Evolutionary conservation across 805 yeast species (phyloP).

Genomic region (Candida chauliodis): DNA sequence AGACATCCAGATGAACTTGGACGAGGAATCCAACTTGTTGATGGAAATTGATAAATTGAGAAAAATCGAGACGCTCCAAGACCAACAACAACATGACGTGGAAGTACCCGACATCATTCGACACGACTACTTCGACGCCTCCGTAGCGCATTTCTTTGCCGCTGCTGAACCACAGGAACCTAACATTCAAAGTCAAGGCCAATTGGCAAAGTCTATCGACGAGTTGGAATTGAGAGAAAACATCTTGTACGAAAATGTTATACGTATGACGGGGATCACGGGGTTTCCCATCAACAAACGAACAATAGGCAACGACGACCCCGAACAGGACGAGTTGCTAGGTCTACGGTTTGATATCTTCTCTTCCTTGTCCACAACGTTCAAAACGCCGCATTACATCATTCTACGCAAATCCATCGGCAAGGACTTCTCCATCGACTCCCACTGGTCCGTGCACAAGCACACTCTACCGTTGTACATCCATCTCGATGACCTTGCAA

Average conservation of each 20-base stretch:
- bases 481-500: constrained; percentile 18
- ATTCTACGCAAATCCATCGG: constrained; percentile 26
- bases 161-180: neutral
- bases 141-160: constrained; percentile 21
- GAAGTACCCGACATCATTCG: constrained; percentile 17
- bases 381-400: constrained; percentile 44
- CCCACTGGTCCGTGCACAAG: constrained; percentile 29
- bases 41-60: constrained; percentile 1
- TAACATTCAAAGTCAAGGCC: neutral
- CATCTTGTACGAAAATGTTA: constrained; percentile 44
- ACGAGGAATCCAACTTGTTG: neutral
- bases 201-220: neutral
- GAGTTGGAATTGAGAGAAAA: constrained; percentile 20
- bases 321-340: constrained; percentile 28
- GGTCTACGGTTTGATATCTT: constrained; percentile 52
- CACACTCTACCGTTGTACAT: constrained; percentile 36
- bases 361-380: constrained; percentile 20
- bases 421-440: constrained; percentile 7
- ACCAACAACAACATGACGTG: neutral
- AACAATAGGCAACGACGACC: constrained; percentile 19
- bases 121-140: constrained; percentile 29
- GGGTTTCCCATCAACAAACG: constrained; percentile 46
- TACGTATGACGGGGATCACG: constrained; percentile 48
- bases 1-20: neutral
- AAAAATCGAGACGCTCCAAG: constrained; percentile 4